Percentiles rank a stretch among this genome's conserved stretches.
phyloP scores from a whole-genome alignment of 2,329 filamentous ascomycete species.

The Paraphoma sp. region DNA sequence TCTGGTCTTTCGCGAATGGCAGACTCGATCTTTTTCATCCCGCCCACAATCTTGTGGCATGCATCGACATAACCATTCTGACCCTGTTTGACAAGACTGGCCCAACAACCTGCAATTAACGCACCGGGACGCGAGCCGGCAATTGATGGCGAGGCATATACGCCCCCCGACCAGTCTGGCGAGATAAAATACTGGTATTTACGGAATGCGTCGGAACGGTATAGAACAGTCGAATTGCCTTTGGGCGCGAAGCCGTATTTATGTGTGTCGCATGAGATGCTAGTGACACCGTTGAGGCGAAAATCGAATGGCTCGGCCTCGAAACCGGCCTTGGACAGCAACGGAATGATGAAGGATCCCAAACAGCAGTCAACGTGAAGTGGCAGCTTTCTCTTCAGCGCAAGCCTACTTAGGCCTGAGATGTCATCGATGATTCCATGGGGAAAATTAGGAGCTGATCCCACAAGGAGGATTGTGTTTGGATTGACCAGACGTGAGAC shows the following conservation, averaged over 20 bases:
- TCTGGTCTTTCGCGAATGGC: conserved; percentile 73
- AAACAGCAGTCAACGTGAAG: conserved; percentile 98
- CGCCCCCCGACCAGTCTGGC: conserved; percentile 92
- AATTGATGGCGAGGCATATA: conserved; percentile 92
- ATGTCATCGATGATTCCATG: conserved; percentile 99
- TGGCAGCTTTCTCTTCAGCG: conserved; percentile 78
- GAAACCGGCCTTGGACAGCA: conserved; percentile 92
- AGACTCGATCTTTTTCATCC: conserved; percentile 79
- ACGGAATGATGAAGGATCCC: conserved; percentile 91
- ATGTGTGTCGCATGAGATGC: conserved; percentile 96
- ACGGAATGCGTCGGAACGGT: conserved; percentile 79
- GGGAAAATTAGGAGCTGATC: conserved; percentile 95
- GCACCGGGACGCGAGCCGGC: conserved; percentile 92
- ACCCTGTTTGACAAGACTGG: conserved; percentile 85
- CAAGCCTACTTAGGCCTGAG: conserved; percentile 79
- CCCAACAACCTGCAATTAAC: conserved; percentile 95
- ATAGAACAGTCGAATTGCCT: conserved; percentile 91
- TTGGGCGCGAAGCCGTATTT: conserved; percentile 99
- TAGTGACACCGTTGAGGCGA: conserved; percentile 89
- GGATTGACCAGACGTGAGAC: conserved; percentile 88
- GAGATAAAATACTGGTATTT: conserved; percentile 96
- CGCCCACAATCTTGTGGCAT: conserved; percentile 86
- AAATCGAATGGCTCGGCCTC: conserved; percentile 91
- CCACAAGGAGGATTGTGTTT: conserved; percentile 92
- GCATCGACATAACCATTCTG: conserved; percentile 87